Base-by-base conservation (phyloP, 768 basidiomycete species). In the Russula emetica region DNA sequence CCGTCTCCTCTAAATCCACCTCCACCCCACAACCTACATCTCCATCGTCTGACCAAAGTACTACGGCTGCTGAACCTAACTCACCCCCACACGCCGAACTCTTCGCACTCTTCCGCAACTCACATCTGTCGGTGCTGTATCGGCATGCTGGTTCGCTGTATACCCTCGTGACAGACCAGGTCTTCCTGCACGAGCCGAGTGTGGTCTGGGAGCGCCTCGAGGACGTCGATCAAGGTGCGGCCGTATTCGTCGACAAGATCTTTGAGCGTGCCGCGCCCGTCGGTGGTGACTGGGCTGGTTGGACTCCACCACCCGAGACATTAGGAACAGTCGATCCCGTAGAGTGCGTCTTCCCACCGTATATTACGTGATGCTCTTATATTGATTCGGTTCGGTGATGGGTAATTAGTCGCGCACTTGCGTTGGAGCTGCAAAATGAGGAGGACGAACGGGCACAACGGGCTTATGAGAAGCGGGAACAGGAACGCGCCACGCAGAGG, bases 171-270 rank as follows among this genome's bases (percentile, higher is more conserved):
- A 94, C 94, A 0, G 94, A 97, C 73, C 80, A 90, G 45, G 83
- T 86, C 20, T 94, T 97, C 72, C 75, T 86, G 2, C 73, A 83
- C 61, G 94, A 96, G 72, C 78, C 85, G 0, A 84, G 84, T 20
- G 83, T 96, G 28, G 88, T 94, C 3, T 97, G 94, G 94, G 94
- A 97, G 74, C 84, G 87, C 22, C 76, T 97, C 32, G 91, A 90
- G 69, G 94, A 96, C 70, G 81, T 94, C 34, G 93, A 96, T 64
- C 92, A 92, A 1, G 80, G 83, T 2, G 85, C 79, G 66, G 84
- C 88, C 34, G 82, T 82, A 6, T 96, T 94, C 70, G 89, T 89
- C 24, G 92, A 94, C 71, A 82, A 84, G 0, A 76, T 84, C 52
- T 88, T 96, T 62, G 73, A 80, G 40, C 77, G 73, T 13, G 77